phyloP scores from a whole-genome alignment of 306 rosid genomes.

The Gillenia trifoliata region DNA sequence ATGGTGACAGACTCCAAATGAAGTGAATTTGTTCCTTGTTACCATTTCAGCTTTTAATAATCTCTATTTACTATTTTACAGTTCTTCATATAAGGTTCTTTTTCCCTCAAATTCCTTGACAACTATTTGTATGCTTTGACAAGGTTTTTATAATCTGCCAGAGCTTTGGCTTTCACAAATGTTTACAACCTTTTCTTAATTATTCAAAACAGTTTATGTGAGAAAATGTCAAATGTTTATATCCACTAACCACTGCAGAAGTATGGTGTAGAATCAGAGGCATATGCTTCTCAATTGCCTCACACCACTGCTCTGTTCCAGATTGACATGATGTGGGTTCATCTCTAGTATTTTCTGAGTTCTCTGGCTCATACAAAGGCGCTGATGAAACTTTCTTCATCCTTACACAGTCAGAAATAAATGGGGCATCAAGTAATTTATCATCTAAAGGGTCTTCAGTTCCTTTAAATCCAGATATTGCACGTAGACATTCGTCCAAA shows the following conservation, averaged over 20 bases:
- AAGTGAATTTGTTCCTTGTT: no score
- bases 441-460: constrained; percentile 88
- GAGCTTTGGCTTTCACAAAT: not conserved
- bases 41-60: no score
- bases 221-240: not conserved
- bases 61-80: not conserved
- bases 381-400: constrained; percentile 89
- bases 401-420: constrained; percentile 79
- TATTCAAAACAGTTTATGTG: constrained; percentile 5
- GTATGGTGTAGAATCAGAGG: constrained; percentile 56
- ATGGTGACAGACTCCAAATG: no score
- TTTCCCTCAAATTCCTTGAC: not conserved
- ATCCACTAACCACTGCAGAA: constrained; percentile 60
- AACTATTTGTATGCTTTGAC: not conserved
- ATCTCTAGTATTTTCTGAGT: constrained; percentile 23
- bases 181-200: not conserved
- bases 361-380: constrained; percentile 59
- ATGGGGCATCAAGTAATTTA: constrained; percentile 63
- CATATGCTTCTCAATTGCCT: constrained; percentile 74
- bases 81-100: not conserved
- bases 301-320: constrained; percentile 73
- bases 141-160: not conserved
- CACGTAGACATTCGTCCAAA: constrained; percentile 86
- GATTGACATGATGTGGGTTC: constrained; percentile 37
- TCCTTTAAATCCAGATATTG: constrained; percentile 91